phyloP scores from a whole-genome alignment of 2,329 filamentous ascomycete species.

The Diaporthe caulivora region DNA sequence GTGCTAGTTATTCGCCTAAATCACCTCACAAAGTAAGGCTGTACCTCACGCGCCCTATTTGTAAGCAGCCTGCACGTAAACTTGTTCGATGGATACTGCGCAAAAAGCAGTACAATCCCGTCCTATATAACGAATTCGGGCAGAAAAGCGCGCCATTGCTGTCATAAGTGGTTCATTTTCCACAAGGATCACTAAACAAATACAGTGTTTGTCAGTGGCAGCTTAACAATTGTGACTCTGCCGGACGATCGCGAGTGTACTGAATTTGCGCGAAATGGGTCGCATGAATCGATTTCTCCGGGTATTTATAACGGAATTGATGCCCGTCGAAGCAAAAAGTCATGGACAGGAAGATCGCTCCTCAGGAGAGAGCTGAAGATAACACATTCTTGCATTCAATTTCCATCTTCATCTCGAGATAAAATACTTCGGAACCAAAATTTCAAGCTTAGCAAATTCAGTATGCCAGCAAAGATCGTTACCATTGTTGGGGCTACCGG shows the following conservation, averaged over 20 bases:
- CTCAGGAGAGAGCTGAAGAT: neutral
- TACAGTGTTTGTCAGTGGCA: neutral
- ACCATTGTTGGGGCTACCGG: slow-evolving; percentile 25
- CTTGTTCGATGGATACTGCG: too few species aligned
- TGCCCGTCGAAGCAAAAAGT: neutral
- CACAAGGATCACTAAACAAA: neutral
- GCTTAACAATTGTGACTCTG: neutral
- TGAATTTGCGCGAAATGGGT: neutral
- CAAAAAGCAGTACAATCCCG: too few species aligned
- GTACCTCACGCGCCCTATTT: too few species aligned
- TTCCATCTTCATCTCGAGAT: neutral
- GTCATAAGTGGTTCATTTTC: neutral
- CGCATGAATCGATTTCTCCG: neutral
- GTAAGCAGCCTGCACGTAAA: neutral
- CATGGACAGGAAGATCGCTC: neutral
- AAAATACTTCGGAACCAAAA: neutral
- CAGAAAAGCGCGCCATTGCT: neutral
- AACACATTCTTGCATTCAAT: neutral
- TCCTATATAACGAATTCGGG: neutral
- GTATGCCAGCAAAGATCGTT: slow-evolving; percentile 22
- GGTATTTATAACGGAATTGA: neutral
- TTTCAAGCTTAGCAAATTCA: neutral
- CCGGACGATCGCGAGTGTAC: neutral
- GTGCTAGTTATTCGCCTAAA: neutral
- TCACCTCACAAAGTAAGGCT: neutral